Base-by-base conservation (phyloP, 23 red algal species). In the Gracilaria caudata region DNA sequence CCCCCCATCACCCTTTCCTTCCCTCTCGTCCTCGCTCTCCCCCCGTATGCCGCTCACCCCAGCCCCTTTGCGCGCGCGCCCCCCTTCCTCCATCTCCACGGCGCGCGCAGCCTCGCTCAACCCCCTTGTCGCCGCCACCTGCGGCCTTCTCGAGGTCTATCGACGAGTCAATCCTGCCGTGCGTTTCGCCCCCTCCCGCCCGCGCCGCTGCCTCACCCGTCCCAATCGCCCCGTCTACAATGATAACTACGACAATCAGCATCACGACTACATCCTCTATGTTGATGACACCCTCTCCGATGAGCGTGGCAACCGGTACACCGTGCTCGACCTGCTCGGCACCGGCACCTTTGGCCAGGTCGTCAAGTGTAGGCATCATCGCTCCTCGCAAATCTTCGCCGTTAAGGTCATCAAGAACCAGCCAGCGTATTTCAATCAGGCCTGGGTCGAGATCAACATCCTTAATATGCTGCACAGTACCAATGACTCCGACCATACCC, bases 321-420 rank as follows among this genome's bases (percentile, higher is more conserved):
- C 35, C 26, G 94, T 97, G 41, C 58, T 93, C 33, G 94, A 97
- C 64, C 78, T 97, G 14, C 76, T 97, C 37, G 94, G 94, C 51
- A 89, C 85, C 23, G 94, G 94, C 36, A 97, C 94, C 19, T 97
- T 97, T 74, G 94, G 94, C 3, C 94, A 98, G 70, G 96, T 98
- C 25, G 89, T 92, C 57, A 95, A 92, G 29, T 98, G 96, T 57
- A 53, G 64, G n/a, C 77, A 95, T 53, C 43, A 82, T 46, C 65
- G 23, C 40, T 64, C 89, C 36, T 79, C 58, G 20, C 56, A 76
- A 56, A 46, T 90, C 51, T 92, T 98, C 21, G 96, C 96, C 1
- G 86, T 98, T 35, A 98, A 98, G 64, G 92, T 98, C n/a, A 89
- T 98, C 53, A 98, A 98, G 77, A 98, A 92, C 53, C 93, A 93